Evolutionary conservation across 805 yeast species (phyloP), one percentile per base, ranked within the genome.

Genomic region (Kregervanrija delftensis): DNA sequence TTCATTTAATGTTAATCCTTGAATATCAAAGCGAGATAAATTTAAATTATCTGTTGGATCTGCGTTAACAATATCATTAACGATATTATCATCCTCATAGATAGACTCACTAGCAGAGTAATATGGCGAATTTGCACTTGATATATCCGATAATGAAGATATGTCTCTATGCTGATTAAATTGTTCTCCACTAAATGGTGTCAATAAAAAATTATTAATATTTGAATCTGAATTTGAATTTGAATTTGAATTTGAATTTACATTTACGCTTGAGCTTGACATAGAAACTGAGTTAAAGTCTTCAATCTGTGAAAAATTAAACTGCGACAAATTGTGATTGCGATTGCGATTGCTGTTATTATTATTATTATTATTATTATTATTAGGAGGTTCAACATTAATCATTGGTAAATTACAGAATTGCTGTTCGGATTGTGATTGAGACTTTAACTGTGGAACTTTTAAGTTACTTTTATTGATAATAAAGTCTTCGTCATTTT

Each of bases 111-210:
- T 49, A 10, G 59, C 61, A 3, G 63, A 54, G 10, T 54, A 40
- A 34, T 54, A 58, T 11, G 65, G 64, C 2, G 61, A 55, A 17
- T 51, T 53, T 4, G 56, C 39, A 11, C 49, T 51, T 1, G 65
- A 56, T 8, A 52, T n/a, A 32, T 58, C 63, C 8, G 61, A 54
- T 2, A 42, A 42, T 12, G 50, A 34, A 10, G 47, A 38, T 3
- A 45, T 35, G 12, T 48, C 51, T 41, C 57, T 46, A 3, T 42
- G 41, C 8, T 49, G 49, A 17, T 43, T 49, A 41, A 49, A 52
- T 35, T 46, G 54, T 10, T 48, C 55, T 10, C 50, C 56, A 10
- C 37, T 13, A n/a, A 41, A 46, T 3, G 52, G 45, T n/a, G 40
- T 42, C n/a, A 45, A 36, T 12, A 54, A 32, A 17, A 15, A 28